Evolutionary conservation across 139 green algal genomes (phyloP).

Genomic region (Desmodesmus armatus): DNA sequence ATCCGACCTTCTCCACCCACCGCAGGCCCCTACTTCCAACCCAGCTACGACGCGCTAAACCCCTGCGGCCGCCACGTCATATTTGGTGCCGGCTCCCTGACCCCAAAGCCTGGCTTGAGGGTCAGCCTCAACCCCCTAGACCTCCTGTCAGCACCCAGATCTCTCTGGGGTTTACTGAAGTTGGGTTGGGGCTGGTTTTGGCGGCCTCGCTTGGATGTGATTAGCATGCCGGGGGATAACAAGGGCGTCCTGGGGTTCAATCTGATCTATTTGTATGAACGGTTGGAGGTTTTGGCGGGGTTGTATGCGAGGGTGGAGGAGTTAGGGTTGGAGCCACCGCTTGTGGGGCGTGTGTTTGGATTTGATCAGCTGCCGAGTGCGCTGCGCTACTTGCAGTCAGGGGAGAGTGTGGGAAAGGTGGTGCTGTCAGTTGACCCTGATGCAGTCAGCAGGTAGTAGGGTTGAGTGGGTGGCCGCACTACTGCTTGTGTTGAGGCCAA

Average conservation of each 20-base stretch:
- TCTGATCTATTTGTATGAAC: slow-evolving; percentile 56
- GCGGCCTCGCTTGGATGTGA: slow-evolving; percentile 52
- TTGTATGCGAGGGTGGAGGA: slow-evolving; percentile 52
- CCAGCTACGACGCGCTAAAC: slow-evolving; percentile 32
- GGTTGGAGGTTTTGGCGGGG: slow-evolving; percentile 32
- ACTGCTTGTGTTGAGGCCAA: too few species aligned
- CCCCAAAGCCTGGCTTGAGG: slow-evolving; percentile 36
- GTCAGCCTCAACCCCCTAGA: slow-evolving; percentile 4
- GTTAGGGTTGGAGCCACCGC: slow-evolving; percentile 49
- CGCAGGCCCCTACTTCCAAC: slow-evolving; percentile 56
- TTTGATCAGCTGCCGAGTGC: slow-evolving; percentile 50
- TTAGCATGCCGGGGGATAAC: slow-evolving; percentile 61
- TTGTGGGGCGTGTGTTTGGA: slow-evolving; percentile 44
- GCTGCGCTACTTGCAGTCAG: slow-evolving; percentile 54
- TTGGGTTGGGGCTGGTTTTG: slow-evolving; percentile 46
- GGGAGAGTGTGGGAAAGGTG: slow-evolving; percentile 59
- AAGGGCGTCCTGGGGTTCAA: slow-evolving; percentile 62
- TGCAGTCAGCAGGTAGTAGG: too few species aligned
- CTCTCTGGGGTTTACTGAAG: slow-evolving; percentile 25
- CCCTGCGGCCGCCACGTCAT: slow-evolving; percentile 41
- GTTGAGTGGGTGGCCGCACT: too few species aligned
- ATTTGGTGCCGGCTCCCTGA: slow-evolving; percentile 54
- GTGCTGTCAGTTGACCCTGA: slow-evolving; percentile 48
- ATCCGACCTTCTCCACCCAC: too few species aligned
- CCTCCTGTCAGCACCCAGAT: slow-evolving; percentile 28